Conservation (phyloP, 164 flowering plant genomes). For the Stephania japonica region DNA sequence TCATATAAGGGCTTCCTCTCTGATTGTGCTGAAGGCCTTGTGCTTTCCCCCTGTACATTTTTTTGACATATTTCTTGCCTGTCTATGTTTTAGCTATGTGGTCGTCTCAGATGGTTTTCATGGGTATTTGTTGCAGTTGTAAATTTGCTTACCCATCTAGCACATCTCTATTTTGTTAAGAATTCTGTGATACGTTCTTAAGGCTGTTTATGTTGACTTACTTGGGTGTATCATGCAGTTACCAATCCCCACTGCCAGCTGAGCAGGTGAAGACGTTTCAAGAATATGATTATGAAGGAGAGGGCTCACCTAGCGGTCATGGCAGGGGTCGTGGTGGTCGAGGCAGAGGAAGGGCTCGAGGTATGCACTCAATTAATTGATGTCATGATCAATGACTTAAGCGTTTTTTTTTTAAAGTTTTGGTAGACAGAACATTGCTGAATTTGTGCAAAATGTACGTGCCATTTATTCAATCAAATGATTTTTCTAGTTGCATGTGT, state of each 20-base stretch:
- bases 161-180: not conserved
- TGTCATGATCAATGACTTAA: not conserved
- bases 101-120: not conserved
- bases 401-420: not conserved
- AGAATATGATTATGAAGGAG: constrained; percentile 83
- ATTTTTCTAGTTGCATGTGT: not conserved
- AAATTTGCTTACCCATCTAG: not conserved
- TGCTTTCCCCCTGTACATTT: too few relatives aligned
- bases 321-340: constrained; percentile 71
- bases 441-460: not conserved
- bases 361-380: constrained; percentile 16
- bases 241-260: constrained; percentile 76
- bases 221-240: constrained; percentile 32
- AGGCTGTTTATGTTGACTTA: not conserved
- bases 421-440: not conserved
- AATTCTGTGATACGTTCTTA: too few relatives aligned
- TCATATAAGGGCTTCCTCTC: too few relatives aligned
- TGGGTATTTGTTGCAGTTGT: not conserved
- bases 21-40: too few relatives aligned
- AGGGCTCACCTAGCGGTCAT: constrained; percentile 60
- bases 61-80: too few relatives aligned
- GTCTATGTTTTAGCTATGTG: not conserved
- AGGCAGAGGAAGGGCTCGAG: constrained; percentile 61
- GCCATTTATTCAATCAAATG: not conserved
- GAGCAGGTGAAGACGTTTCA: constrained; percentile 60